These are phyloP conservation scores for Xylaria arbuscula DNA, from an alignment of 2,329 filamentous ascomycete species.

Conservation along the genomic window DNA sequence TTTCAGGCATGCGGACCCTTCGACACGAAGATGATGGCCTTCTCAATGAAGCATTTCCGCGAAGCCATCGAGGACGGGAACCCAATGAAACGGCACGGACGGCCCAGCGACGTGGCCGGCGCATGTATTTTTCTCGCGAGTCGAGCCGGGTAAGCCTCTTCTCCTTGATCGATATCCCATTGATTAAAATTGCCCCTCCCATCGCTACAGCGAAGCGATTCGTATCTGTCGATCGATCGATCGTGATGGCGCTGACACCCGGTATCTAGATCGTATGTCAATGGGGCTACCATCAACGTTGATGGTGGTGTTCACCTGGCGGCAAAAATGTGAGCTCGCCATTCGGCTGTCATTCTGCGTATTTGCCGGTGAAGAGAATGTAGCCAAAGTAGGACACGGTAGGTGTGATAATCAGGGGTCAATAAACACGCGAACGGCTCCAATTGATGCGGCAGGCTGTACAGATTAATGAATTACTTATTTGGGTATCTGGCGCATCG, in stretches of 20 bases:
- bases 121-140: constrained; percentile 77
- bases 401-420: neutral
- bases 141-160: constrained; percentile 65
- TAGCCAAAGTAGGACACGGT: neutral
- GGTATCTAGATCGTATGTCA: constrained; percentile 63
- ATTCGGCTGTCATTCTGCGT: neutral
- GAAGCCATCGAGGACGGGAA: constrained; percentile 67
- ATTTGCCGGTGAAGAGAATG: constrained; percentile 5
- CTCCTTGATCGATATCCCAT: neutral
- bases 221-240: neutral
- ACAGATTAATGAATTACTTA: constrained; percentile 12
- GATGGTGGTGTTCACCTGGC: constrained; percentile 67
- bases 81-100: constrained; percentile 75
- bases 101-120: constrained; percentile 75
- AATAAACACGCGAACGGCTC: neutral
- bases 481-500: constrained; percentile 19
- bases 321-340: constrained; percentile 56
- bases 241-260: constrained; percentile 9
- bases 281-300: constrained; percentile 71
- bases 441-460: neutral
- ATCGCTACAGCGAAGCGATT: neutral
- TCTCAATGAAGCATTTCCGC: constrained; percentile 66
- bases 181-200: neutral
- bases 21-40: constrained; percentile 75
- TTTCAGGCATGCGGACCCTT: constrained; percentile 65